Base-by-base conservation (phyloP, 805 yeast genomes). In the Pichia paraexigua region DNA sequence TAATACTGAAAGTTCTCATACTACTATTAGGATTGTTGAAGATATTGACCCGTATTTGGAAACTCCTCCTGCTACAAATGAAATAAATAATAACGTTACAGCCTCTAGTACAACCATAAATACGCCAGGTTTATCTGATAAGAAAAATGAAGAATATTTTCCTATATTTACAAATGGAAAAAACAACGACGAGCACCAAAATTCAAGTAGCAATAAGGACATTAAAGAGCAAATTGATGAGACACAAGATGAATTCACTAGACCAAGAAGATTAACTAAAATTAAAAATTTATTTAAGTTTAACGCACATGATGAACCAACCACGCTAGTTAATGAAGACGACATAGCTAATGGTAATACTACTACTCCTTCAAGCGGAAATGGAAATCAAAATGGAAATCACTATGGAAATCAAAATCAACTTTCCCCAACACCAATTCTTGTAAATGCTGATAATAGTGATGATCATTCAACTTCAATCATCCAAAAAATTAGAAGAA, bases 401-500 rank as follows among this genome's bases (percentile, higher is more conserved):
- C 43, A 27, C 11, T n/a, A 21, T 24, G 27, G 20, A 18, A 9
- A 28, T 12, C 39, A 28, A 25, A 20, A 40, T 11, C 40, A 35
- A 21, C 39, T 20, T 21, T 20, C 15, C 2, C 15, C 49, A 28
- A 44, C 45, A 28, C 35, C 39, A 20, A 15, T 32, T 15, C 37
- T 32, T 15, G 17, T 45, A 47, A 28, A 35, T 27, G 30, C 13
- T 12, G 15, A 32, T 45, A 41, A 45, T 21, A 17, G 41, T 5
- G 49, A 47, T 28, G 41, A 47, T 41, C 25, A 24, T 37, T 46
- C 60, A 6, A 47, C 61, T 37, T 60, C 66, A 2, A 45, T 67
- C 17, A 69, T 69, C 56, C 61, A 61, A 53, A 63, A 67, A 46
- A 53, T 68, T 41, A 63, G 69, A 47, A 59, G 75, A 46, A 65